Percentiles rank a stretch among this genome's conserved stretches.
These are phyloP conservation scores for Cercospora sp. DNA, from an alignment of 2,329 filamentous ascomycete genomes.

Conservation along the genomic window DNA sequence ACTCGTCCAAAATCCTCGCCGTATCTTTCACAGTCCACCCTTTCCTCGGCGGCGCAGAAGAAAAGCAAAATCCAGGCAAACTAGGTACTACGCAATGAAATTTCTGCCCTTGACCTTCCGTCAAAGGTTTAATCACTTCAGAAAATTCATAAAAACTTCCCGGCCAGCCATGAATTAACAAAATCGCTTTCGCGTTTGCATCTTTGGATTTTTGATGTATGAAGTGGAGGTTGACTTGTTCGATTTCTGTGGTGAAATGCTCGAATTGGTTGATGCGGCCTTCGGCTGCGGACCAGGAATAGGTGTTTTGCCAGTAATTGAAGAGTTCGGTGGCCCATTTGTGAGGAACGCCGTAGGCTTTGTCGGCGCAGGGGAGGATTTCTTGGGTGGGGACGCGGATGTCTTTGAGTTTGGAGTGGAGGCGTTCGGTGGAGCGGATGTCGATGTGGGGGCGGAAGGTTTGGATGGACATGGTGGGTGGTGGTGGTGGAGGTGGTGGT, in stretches of 20 bases:
- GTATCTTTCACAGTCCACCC: constrained; percentile 44
- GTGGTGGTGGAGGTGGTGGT: not conserved
- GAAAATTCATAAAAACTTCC: constrained; percentile 49
- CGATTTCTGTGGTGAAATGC: constrained; percentile 42
- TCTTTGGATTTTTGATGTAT: constrained; percentile 39
- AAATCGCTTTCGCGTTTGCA: constrained; percentile 44
- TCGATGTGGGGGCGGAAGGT: constrained; percentile 41
- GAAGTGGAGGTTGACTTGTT: constrained; percentile 43
- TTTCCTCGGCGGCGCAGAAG: constrained; percentile 32
- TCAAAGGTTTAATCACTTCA: constrained; percentile 42
- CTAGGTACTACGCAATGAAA: constrained; percentile 62
- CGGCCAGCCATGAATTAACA: constrained; percentile 50
- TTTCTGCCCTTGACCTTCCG: constrained; percentile 35
- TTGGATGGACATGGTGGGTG: constrained; percentile 24
- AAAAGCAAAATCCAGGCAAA: constrained; percentile 58
- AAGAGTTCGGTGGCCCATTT: constrained; percentile 41
- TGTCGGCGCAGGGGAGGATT: constrained; percentile 41
- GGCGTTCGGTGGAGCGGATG: constrained; percentile 39
- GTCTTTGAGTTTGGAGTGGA: constrained; percentile 41
- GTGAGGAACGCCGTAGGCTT: constrained; percentile 39
- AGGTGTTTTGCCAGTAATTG: constrained; percentile 39
- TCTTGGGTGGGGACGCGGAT: constrained; percentile 38
- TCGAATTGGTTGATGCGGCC: constrained; percentile 37
- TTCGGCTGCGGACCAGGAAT: constrained; percentile 39
- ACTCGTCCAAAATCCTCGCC: constrained; percentile 41